A percentile compares a stretch with the other conserved stretches of the same genome.
These are phyloP conservation scores for Calocybe cyanea DNA, from an alignment of 768 basidiomycete species.

Conservation along the genomic window DNA sequence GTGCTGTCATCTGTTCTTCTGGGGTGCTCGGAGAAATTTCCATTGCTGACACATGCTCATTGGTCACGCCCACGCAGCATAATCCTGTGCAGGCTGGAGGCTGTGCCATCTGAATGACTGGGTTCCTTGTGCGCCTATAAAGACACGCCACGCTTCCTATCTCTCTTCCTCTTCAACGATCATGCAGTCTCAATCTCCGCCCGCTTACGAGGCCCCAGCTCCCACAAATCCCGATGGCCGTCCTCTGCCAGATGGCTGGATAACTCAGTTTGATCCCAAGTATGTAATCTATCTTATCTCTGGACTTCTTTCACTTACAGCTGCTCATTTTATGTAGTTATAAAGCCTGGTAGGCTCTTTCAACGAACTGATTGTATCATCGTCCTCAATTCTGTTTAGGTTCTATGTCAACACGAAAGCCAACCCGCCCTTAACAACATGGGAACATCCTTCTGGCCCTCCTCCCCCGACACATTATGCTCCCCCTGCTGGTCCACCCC, in stretches of 20 bases:
- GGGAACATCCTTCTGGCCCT: slow-evolving; percentile 68
- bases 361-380: not conserved
- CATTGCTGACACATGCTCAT: no score
- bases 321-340: slow-evolving; percentile 38
- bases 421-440: slow-evolving; percentile 60
- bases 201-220: slow-evolving; percentile 25
- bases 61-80: no score
- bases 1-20: no score
- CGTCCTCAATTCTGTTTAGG: slow-evolving; percentile 73
- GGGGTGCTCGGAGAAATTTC: no score
- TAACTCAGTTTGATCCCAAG: slow-evolving; percentile 64
- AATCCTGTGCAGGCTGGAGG: no score
- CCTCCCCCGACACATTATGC: slow-evolving; percentile 37
- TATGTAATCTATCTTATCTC: slow-evolving; percentile 34
- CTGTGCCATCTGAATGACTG: no score
- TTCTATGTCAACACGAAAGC: slow-evolving; percentile 72
- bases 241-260: slow-evolving; percentile 65
- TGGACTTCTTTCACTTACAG: slow-evolving; percentile 12
- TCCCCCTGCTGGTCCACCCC: slow-evolving; percentile 44
- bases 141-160: slow-evolving; percentile 1
- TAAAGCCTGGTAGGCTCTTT: slow-evolving; percentile 52
- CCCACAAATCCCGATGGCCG: slow-evolving; percentile 52
- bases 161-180: slow-evolving; percentile 20
- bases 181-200: slow-evolving; percentile 43
- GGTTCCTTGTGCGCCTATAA: no score